phyloP scores from a whole-genome alignment of 1,139 yeast species.

The Yarrowia galli region DNA sequence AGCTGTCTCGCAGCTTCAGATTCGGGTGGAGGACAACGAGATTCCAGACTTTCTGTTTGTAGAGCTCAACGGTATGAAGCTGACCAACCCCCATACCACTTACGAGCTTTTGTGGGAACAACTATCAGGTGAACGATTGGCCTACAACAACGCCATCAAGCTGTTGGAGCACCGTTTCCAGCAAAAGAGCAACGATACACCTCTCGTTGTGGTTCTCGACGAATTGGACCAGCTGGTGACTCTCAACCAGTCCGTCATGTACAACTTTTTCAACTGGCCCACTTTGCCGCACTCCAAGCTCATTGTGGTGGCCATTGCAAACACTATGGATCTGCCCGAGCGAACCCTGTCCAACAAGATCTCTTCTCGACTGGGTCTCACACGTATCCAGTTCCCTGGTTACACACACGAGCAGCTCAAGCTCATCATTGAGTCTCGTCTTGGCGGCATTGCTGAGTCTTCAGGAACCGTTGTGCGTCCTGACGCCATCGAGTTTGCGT shows the following conservation, averaged over 20 bases:
- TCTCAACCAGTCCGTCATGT: slow-evolving; percentile 85
- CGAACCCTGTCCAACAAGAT: slow-evolving; percentile 85
- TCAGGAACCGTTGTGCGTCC: slow-evolving; percentile 55
- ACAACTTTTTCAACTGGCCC: slow-evolving; percentile 98
- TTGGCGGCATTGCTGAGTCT: slow-evolving; percentile 58
- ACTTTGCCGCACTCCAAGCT: slow-evolving; percentile 78
- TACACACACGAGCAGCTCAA: slow-evolving; percentile 82
- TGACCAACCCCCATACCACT: slow-evolving; percentile 83
- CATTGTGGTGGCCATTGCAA: slow-evolving; percentile 91
- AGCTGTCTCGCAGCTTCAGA: slow-evolving; percentile 71
- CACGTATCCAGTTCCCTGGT: slow-evolving; percentile 87
- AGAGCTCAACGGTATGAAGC: slow-evolving; percentile 90
- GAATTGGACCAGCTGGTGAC: slow-evolving; percentile 93
- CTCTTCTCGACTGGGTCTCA: slow-evolving; percentile 87
- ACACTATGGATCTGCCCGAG: slow-evolving; percentile 97
- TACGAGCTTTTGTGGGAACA: slow-evolving; percentile 85
- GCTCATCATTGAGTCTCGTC: slow-evolving; percentile 73
- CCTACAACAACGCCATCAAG: slow-evolving; percentile 68
- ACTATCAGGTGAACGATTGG: slow-evolving; percentile 62
- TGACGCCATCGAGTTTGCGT: slow-evolving; percentile 90
- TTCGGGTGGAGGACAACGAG: slow-evolving; percentile 54
- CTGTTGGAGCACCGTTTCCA: slow-evolving; percentile 63
- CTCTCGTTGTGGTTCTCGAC: slow-evolving; percentile 83
- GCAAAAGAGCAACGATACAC: slow-evolving; percentile 53
- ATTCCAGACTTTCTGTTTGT: slow-evolving; percentile 70